A percentile compares a stretch with the other conserved stretches of the same genome.
These are phyloP conservation scores for Chytriomyces sp. DNA, from an alignment of 192 early-diverging fungal species.

Conservation along the genomic window DNA sequence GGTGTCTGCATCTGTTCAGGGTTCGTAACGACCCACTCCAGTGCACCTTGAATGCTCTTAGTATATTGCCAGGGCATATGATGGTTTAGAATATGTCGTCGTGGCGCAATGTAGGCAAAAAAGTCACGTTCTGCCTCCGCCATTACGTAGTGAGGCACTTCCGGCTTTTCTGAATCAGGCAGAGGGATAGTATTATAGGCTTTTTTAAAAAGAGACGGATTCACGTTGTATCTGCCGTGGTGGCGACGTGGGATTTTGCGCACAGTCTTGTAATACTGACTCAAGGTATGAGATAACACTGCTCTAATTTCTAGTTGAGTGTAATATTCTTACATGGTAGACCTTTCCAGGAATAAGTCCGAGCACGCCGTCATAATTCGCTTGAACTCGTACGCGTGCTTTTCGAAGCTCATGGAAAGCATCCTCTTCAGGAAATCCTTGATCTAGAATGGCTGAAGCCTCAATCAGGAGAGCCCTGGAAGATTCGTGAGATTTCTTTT, in stretches of 20 bases:
- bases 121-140: slow-evolving; percentile 1
- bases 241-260: slow-evolving; percentile 26
- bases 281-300: background rate
- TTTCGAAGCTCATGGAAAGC: slow-evolving; percentile 6
- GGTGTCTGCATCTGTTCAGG: too few relatives aligned
- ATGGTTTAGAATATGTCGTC: slow-evolving; percentile 32
- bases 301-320: background rate
- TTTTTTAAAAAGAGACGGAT: slow-evolving; percentile 3
- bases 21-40: slow-evolving; percentile 21
- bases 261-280: slow-evolving; percentile 34
- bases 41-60: slow-evolving; percentile 23
- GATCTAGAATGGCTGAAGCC: slow-evolving; percentile 14
- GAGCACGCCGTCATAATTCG: slow-evolving; percentile 1
- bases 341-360: slow-evolving; percentile 25
- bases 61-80: slow-evolving; percentile 34
- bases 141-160: slow-evolving; percentile 32
- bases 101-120: slow-evolving; percentile 23
- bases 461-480: slow-evolving; percentile 23
- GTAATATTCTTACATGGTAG: slow-evolving; percentile 16
- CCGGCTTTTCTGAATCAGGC: slow-evolving; percentile 19
- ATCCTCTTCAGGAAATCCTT: slow-evolving; percentile 19
- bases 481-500: too few relatives aligned
- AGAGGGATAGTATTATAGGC: slow-evolving; percentile 22
- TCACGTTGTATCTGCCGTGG: background rate
- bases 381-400: background rate